Percentiles rank a stretch among this genome's conserved stretches.
Conservation (phyloP, 2,329 filamentous ascomycete species). For the Pestalotiopsis fici region DNA sequence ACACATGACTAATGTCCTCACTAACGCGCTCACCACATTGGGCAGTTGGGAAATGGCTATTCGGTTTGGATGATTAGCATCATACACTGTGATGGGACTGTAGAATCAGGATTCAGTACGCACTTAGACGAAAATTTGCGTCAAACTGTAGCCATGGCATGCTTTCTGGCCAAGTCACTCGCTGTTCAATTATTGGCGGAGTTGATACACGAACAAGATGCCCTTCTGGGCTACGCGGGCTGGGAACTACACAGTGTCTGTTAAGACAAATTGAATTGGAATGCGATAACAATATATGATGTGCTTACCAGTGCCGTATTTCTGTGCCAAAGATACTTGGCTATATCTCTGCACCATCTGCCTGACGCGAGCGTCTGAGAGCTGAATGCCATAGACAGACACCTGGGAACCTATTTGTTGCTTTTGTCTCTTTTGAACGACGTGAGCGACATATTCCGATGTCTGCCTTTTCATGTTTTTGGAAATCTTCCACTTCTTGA, state of each 20-base stretch:
- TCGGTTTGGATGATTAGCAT: too few species aligned
- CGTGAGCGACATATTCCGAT: background rate
- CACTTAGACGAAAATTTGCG: background rate
- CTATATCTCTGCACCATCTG: background rate
- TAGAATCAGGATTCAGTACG: background rate
- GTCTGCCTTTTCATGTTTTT: background rate
- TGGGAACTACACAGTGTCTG: background rate
- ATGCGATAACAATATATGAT: background rate
- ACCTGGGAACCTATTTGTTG: background rate
- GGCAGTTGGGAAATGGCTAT: too few species aligned
- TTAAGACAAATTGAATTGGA: background rate
- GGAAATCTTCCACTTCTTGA: background rate
- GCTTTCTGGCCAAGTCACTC: background rate
- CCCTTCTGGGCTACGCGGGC: background rate
- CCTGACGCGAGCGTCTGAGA: background rate
- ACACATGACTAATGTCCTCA: too few species aligned
- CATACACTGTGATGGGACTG: background rate
- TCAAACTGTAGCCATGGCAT: background rate
- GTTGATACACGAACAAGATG: background rate
- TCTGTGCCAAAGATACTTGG: background rate
- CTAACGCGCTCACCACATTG: too few species aligned
- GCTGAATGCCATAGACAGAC: background rate
- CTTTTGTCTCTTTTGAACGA: background rate
- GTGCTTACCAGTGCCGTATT: background rate
- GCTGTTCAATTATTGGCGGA: background rate